phyloP scores from a whole-genome alignment of 768 basidiomycete species.

The Mycena rebaudengoi region DNA sequence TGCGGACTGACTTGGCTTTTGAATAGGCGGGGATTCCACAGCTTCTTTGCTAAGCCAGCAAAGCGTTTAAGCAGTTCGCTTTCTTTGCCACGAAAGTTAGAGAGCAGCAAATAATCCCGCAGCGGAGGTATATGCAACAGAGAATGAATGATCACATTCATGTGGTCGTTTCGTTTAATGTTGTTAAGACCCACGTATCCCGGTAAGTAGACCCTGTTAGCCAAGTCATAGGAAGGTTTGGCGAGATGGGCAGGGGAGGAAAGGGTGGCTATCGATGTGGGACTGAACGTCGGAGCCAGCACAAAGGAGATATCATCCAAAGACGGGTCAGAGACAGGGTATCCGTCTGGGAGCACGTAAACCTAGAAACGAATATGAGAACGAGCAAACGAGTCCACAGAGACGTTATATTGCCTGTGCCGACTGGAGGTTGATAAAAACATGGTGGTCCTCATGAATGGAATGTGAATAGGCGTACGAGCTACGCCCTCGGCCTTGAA shows the following conservation, averaged over 20 bases:
- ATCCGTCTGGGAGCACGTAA: conserved; percentile 96
- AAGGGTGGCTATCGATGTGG: conserved; percentile 58
- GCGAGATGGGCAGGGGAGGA: conserved; percentile 66
- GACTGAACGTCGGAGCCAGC: conserved; percentile 88
- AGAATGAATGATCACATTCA: conserved; percentile 96
- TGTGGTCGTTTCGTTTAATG: conserved; percentile 96
- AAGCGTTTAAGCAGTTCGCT: conserved; percentile 91
- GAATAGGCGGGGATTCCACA: conserved; percentile 97
- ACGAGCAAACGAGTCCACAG: conserved; percentile 20
- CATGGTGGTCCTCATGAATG: conserved; percentile 97
- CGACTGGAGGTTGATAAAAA: conserved; percentile 95
- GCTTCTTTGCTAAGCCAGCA: conserved; percentile 85
- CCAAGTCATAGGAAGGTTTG: conserved; percentile 87
- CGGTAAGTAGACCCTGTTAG: conserved; percentile 82
- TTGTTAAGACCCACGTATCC: conserved; percentile 98
- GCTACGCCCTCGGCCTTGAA: conserved; percentile 93
- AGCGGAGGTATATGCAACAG: conserved; percentile 91
- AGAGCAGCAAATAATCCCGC: conserved; percentile 86
- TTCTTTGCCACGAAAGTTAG: conserved; percentile 75
- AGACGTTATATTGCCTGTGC: conserved; percentile 72
- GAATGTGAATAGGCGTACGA: conserved; percentile 97
- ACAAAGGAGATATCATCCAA: conserved; percentile 95
- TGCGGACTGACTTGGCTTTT: conserved; percentile 99
- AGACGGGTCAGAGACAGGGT: conserved; percentile 95
- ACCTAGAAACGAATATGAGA: conserved; percentile 63